A percentile compares a stretch with the other conserved stretches of the same genome.
Conservation (phyloP, 2,329 filamentous ascomycete species). For the Talaromyces sp. region DNA sequence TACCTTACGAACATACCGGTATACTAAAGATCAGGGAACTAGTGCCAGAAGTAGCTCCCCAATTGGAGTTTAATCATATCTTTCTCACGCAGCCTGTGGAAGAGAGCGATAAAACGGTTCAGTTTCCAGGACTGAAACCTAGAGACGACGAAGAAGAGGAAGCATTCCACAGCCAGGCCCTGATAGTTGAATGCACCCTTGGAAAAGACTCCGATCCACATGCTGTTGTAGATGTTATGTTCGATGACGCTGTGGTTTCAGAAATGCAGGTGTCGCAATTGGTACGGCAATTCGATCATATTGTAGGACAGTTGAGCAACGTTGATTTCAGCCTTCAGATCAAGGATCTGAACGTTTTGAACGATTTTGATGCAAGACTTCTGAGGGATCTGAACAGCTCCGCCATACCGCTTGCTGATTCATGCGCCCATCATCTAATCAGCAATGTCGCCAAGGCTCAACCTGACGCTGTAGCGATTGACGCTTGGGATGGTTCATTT, state of each 20-base stretch:
- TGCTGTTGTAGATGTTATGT: background rate
- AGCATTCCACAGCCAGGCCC: background rate
- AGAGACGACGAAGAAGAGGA: background rate
- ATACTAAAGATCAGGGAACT: slow-evolving; percentile 22
- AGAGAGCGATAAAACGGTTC: background rate
- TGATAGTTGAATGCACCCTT: background rate
- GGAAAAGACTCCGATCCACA: background rate
- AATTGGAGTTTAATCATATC: background rate
- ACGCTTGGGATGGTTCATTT: background rate
- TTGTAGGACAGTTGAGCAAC: background rate
- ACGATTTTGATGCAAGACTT: background rate
- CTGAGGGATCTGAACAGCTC: background rate
- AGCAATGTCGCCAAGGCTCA: background rate
- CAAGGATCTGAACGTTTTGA: background rate
- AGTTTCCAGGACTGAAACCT: background rate
- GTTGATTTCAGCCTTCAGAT: background rate
- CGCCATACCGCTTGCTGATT: background rate
- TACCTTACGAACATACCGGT: slow-evolving; percentile 57
- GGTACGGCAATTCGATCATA: background rate
- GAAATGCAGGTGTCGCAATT: background rate
- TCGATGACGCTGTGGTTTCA: background rate
- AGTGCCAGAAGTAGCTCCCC: background rate
- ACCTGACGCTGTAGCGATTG: background rate
- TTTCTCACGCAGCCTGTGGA: background rate
- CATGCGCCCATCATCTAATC: background rate